Evolutionary conservation across 257 asterid species (phyloP).

Genomic region (Parsonsia alboflavescens): DNA sequence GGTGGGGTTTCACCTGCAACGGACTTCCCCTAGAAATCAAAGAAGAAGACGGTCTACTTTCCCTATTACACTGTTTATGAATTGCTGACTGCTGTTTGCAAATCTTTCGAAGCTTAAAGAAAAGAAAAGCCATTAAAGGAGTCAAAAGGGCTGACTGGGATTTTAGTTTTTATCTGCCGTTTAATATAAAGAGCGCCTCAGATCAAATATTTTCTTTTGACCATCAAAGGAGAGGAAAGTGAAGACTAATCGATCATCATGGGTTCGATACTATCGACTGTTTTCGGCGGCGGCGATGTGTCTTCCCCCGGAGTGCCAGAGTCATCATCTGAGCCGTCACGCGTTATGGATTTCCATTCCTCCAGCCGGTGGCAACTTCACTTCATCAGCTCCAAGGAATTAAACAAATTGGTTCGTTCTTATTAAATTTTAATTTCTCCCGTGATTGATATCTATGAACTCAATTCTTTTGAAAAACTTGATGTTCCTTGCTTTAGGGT

Average conservation of each 20-base stretch:
- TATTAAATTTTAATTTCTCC: not conserved
- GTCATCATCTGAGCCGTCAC: conserved; percentile 47
- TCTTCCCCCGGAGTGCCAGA: conserved; percentile 29
- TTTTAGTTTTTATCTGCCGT: no score
- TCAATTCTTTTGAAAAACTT: not conserved
- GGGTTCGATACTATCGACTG: conserved; percentile 37
- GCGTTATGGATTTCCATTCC: conserved; percentile 67
- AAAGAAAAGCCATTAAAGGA: not conserved
- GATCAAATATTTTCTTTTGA: not conserved
- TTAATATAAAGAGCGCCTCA: not conserved
- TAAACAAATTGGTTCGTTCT: conserved; percentile 50
- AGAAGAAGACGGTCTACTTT: no score
- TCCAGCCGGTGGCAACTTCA: conserved; percentile 69
- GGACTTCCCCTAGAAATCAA: no score
- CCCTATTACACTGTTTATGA: no score
- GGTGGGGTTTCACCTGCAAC: no score
- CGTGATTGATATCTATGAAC: not conserved
- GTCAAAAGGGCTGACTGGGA: not conserved
- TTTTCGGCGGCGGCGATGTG: conserved; percentile 28
- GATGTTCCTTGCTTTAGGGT: not conserved
- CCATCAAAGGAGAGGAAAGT: not conserved
- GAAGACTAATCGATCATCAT: conserved; percentile 14
- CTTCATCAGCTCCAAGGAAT: conserved; percentile 56
- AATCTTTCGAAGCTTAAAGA: no score
- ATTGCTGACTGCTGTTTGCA: no score